Percentiles rank a stretch among this genome's conserved stretches.
These are phyloP conservation scores for Sphaerosporella brunnea DNA, from an alignment of 495 filamentous ascomycete genomes.

Conservation along the genomic window DNA sequence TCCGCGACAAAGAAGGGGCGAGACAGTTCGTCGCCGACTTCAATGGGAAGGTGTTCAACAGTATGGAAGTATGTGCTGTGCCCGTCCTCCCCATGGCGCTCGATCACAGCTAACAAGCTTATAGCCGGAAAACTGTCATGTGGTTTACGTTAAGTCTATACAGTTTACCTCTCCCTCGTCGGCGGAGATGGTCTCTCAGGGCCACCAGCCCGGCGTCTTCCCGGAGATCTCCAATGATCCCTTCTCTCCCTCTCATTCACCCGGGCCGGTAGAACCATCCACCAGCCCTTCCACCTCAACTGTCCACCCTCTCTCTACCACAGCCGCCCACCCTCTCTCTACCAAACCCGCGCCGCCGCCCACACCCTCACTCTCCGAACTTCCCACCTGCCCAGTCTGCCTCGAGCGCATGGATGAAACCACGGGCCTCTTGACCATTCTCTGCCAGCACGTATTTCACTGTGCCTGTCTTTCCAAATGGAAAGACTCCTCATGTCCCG, in stretches of 20 bases:
- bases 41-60: slow-evolving; percentile 90
- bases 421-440: slow-evolving; percentile 79
- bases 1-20: slow-evolving; percentile 55
- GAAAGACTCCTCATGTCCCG: slow-evolving; percentile 82
- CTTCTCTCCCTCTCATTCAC: slow-evolving; percentile 36
- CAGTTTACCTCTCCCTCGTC: slow-evolving; percentile 36
- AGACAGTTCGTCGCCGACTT: slow-evolving; percentile 67
- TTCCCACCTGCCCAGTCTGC: slow-evolving; percentile 92
- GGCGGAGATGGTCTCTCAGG: slow-evolving; percentile 28
- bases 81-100: neutral
- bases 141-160: slow-evolving; percentile 87
- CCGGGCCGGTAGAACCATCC: slow-evolving; percentile 29
- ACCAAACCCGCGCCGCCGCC: slow-evolving; percentile 80
- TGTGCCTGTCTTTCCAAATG: slow-evolving; percentile 93
- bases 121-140: slow-evolving; percentile 89
- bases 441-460: slow-evolving; percentile 96
- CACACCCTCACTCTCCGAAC: slow-evolving; percentile 71
- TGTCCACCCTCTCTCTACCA: slow-evolving; percentile 43
- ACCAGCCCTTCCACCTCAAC: slow-evolving; percentile 33
- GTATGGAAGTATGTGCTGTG: slow-evolving; percentile 55
- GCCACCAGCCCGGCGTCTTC: slow-evolving; percentile 28
- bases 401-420: slow-evolving; percentile 98
- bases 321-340: slow-evolving; percentile 40
- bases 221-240: slow-evolving; percentile 48
- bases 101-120: slow-evolving; percentile 15